Percentiles rank a stretch among this genome's conserved stretches.
Conservation (phyloP, 257 asterid genomes). For the Rubia yunnanensis region DNA sequence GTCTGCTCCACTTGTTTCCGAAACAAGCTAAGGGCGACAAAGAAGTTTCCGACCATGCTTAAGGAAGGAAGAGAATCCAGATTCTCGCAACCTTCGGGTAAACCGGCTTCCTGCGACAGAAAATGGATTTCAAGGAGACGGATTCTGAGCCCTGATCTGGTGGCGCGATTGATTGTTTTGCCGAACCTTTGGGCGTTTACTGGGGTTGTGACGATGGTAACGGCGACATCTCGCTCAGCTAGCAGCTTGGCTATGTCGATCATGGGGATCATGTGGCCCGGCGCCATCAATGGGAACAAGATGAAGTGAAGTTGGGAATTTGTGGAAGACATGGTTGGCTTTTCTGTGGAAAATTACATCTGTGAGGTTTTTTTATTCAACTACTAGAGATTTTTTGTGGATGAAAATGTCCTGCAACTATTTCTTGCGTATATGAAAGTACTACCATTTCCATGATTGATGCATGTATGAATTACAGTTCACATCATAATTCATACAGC, state of each 20-base stretch:
- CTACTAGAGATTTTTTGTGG: neutral
- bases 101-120: slow-evolving; percentile 34
- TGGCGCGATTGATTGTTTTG: slow-evolving; percentile 25
- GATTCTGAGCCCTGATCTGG: slow-evolving; percentile 23
- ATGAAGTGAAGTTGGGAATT: slow-evolving; percentile 21
- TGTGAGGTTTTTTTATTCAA: neutral
- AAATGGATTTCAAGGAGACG: slow-evolving; percentile 22
- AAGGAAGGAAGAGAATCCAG: slow-evolving; percentile 36
- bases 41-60: slow-evolving; percentile 19
- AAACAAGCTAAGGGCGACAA: slow-evolving; percentile 22
- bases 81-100: slow-evolving; percentile 46
- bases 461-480: neutral
- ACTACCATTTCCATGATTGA: neutral
- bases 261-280: slow-evolving; percentile 51
- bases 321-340: slow-evolving; percentile 1
- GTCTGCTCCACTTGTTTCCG: slow-evolving; percentile 24
- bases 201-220: slow-evolving; percentile 39
- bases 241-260: slow-evolving; percentile 42
- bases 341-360: neutral
- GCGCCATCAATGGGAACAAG: slow-evolving; percentile 44
- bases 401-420: neutral
- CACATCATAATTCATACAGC: too few relatives aligned
- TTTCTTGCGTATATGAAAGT: neutral
- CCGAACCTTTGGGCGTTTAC: slow-evolving; percentile 25
- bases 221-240: slow-evolving; percentile 20